These are phyloP conservation scores for Houttuynia cordata DNA, from an alignment of 164 flowering plant species.

Conservation along the genomic window DNA sequence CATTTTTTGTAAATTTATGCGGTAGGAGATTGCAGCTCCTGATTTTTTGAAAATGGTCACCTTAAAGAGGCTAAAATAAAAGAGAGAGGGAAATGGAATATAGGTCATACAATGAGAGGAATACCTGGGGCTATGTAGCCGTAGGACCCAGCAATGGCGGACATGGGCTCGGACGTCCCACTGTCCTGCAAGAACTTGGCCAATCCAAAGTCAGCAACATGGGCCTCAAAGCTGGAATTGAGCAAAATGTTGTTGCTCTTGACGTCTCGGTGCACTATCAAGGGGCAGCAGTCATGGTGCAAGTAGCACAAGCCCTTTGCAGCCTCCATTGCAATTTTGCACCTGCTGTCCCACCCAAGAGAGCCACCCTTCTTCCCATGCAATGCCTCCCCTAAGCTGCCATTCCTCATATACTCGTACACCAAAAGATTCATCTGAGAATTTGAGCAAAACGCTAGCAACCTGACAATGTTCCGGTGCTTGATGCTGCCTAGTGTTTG, in stretches of 20 bases:
- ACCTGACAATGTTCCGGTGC: slow-evolving; percentile 77
- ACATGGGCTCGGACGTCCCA: slow-evolving; percentile 66
- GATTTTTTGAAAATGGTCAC: not conserved
- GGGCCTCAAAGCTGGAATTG: slow-evolving; percentile 58
- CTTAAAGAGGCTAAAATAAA: not conserved
- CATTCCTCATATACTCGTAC: slow-evolving; percentile 73
- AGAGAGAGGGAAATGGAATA: not conserved
- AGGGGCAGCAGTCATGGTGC: slow-evolving; percentile 65
- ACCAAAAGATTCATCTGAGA: slow-evolving; percentile 50
- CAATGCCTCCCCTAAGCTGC: slow-evolving; percentile 63
- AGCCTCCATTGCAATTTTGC: slow-evolving; percentile 55
- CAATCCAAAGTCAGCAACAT: slow-evolving; percentile 86
- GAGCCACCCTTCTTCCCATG: slow-evolving; percentile 47
- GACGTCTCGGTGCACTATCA: slow-evolving; percentile 63
- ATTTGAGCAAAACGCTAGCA: slow-evolving; percentile 79
- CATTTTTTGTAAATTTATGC: not conserved
- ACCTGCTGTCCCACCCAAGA: slow-evolving; percentile 52
- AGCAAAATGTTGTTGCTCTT: slow-evolving; percentile 71
- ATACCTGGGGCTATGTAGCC: slow-evolving; percentile 94
- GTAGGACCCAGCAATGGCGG: slow-evolving; percentile 89
- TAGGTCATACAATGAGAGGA: slow-evolving; percentile 1
- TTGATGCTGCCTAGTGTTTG: slow-evolving; percentile 75
- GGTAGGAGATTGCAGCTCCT: not conserved
- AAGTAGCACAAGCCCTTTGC: slow-evolving; percentile 66
- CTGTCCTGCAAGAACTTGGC: slow-evolving; percentile 69